phyloP scores from a whole-genome alignment of 1,284 basidiomycete genomes.

The Fomitopsis schrenkii region DNA sequence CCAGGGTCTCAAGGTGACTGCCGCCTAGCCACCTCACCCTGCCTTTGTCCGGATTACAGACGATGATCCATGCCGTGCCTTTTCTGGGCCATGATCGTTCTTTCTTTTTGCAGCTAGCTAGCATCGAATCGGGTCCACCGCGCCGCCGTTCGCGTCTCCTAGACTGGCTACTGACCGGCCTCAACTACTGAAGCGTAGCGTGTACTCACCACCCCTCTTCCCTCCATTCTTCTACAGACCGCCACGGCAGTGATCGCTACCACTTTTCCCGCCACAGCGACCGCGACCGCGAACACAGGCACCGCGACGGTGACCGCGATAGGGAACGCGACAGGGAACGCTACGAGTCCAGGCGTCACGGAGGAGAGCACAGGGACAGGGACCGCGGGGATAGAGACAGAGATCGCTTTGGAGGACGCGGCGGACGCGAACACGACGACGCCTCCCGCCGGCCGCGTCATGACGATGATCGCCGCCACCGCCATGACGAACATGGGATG shows the following conservation, averaged over 20 bases:
- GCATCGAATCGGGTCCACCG: conserved; percentile 24
- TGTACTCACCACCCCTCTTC: conserved; percentile 23
- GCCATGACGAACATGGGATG: conserved; percentile 41
- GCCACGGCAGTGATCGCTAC: conserved; percentile 45
- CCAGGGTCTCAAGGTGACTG: conserved; percentile 13
- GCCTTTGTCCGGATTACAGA: conserved; percentile 22
- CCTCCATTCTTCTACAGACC: conserved; percentile 23
- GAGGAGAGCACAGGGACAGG: conserved; percentile 36
- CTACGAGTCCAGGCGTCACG: conserved; percentile 21
- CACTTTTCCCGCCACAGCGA: conserved; percentile 52
- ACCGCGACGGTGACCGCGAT: conserved; percentile 46
- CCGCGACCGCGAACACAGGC: conserved; percentile 31
- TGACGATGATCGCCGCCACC: conserved; percentile 31
- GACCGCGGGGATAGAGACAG: conserved; percentile 30
- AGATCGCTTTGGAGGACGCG: conserved; percentile 26
- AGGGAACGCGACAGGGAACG: conserved; percentile 32
- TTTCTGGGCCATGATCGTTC: conserved; percentile 37
- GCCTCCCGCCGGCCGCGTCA: conserved; percentile 38
- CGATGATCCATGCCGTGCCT: conserved; percentile 61
- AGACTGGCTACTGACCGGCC: conserved; percentile 24
- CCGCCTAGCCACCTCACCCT: conserved; percentile 15
- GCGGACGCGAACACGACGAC: conserved; percentile 33
- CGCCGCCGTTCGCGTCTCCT: conserved; percentile 11
- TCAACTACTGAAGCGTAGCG: conserved; percentile 14
- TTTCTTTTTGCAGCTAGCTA: conserved; percentile 55